phyloP scores from a whole-genome alignment of 441 rosid genomes.

The Breynia disticha region DNA sequence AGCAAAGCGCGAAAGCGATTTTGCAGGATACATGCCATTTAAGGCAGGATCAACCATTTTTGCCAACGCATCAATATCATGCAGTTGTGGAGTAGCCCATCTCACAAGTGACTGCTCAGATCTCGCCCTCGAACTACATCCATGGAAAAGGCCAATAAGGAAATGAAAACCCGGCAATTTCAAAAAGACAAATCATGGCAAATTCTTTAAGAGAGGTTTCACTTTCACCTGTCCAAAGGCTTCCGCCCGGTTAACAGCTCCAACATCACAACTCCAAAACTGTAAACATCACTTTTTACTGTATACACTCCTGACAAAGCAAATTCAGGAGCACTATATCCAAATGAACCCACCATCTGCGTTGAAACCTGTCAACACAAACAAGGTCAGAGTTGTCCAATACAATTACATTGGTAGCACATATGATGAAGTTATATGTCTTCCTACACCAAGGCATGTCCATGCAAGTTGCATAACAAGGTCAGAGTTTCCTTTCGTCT shows the following conservation, averaged over 20 bases:
- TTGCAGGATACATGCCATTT: constrained; percentile 81
- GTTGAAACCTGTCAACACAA: constrained; percentile 55
- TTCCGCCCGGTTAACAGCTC: constrained; percentile 92
- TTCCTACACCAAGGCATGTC: too few species aligned
- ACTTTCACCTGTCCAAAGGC: constrained; percentile 89
- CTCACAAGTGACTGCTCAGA: constrained; percentile 67
- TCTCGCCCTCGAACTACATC: constrained; percentile 51
- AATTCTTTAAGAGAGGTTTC: background rate
- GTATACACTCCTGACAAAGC: constrained; percentile 87
- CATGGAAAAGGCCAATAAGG: background rate
- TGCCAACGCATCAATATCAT: constrained; percentile 55
- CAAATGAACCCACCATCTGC: constrained; percentile 87
- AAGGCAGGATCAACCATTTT: constrained; percentile 88
- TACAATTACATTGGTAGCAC: too few species aligned
- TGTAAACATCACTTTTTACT: constrained; percentile 93
- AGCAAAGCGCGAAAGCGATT: constrained; percentile 71
- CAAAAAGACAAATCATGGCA: background rate
- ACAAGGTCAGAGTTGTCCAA: background rate
- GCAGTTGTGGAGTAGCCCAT: constrained; percentile 82
- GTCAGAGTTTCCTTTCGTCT: background rate
- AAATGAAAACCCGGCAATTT: background rate
- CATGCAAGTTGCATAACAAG: too few species aligned
- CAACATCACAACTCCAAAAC: constrained; percentile 95
- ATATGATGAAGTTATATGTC: too few species aligned
- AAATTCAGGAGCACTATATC: constrained; percentile 96